Conservation (phyloP, 1,139 yeast species). For the Diutina catenulata region DNA sequence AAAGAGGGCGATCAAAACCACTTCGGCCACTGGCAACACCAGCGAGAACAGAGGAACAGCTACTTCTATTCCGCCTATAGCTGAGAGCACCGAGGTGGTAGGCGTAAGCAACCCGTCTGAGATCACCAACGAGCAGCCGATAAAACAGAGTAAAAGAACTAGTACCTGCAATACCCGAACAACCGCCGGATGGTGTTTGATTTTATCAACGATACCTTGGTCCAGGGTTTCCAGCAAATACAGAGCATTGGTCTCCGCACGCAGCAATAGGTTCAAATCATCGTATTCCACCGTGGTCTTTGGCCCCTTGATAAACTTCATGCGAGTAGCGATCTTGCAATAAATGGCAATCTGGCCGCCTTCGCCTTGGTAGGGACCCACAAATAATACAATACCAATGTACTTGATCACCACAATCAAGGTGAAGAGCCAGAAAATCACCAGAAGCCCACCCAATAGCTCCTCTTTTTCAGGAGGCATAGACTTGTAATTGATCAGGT, state of each 20-base stretch:
- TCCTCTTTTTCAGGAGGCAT: conserved; percentile 24
- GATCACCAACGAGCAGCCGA: conserved; percentile 44
- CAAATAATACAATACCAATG: conserved; percentile 30
- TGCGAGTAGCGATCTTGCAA: conserved; percentile 39
- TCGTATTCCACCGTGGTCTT: conserved; percentile 27
- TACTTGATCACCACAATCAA: conserved; percentile 42
- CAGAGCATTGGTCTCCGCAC: conserved; percentile 26
- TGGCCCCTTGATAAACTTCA: conserved; percentile 29
- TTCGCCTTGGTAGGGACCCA: conserved; percentile 47
- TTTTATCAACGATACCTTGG: not conserved
- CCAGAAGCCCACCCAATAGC: conserved; percentile 38
- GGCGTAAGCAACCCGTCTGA: conserved; percentile 54
- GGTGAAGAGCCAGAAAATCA: conserved; percentile 44
- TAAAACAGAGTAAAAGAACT: conserved; percentile 30
- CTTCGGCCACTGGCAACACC: conserved; percentile 39
- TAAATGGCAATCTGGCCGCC: conserved; percentile 55
- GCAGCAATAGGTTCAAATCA: conserved; percentile 25
- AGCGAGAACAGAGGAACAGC: conserved; percentile 26
- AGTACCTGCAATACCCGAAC: conserved; percentile 8
- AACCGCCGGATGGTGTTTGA: not conserved
- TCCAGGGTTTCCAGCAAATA: not conserved
- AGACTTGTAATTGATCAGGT: conserved; percentile 28
- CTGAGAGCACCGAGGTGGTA: conserved; percentile 47
- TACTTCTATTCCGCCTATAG: conserved; percentile 36
- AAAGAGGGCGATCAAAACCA: conserved; percentile 32